Conservation (phyloP, 257 asterid species). For the Primulina huaijiensis region DNA sequence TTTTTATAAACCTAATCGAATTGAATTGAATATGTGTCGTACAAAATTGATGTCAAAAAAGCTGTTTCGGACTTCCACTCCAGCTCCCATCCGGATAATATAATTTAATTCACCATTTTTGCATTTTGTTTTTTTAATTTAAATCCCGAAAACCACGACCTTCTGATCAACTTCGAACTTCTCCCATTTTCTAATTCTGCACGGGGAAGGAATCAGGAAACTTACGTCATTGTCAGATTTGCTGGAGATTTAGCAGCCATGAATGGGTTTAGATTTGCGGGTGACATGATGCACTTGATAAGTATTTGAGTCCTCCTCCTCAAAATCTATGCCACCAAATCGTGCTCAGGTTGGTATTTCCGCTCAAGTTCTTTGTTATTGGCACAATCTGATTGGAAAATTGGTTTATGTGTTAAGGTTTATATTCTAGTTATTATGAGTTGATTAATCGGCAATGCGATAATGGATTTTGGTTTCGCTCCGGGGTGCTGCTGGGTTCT, state of each 20-base stretch:
- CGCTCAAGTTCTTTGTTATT: constrained; percentile 12
- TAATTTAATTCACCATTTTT: not conserved
- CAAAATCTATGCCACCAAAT: constrained; percentile 86
- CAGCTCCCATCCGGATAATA: constrained; percentile 16
- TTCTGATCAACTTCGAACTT: constrained; percentile 18
- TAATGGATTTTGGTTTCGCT: not conserved
- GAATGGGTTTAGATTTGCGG: constrained; percentile 86
- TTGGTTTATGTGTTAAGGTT: not conserved
- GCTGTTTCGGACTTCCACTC: constrained; percentile 30
- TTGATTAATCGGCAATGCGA: not conserved
- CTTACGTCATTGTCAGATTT: not conserved
- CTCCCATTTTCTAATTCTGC: not conserved
- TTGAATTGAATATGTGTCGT: no score
- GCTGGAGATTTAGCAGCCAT: constrained; percentile 28
- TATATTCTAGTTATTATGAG: not conserved
- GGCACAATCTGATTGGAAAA: not conserved
- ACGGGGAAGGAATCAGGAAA: not conserved
- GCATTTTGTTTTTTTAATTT: not conserved
- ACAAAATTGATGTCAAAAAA: not conserved
- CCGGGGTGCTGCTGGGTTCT: not conserved
- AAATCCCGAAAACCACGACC: constrained; percentile 22
- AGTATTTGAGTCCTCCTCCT: constrained; percentile 85
- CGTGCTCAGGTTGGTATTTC: constrained; percentile 73
- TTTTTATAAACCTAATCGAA: no score
- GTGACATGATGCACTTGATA: constrained; percentile 94